phyloP scores from a whole-genome alignment of 2,329 filamentous ascomycete genomes.

The Diaporthe citriasiana region DNA sequence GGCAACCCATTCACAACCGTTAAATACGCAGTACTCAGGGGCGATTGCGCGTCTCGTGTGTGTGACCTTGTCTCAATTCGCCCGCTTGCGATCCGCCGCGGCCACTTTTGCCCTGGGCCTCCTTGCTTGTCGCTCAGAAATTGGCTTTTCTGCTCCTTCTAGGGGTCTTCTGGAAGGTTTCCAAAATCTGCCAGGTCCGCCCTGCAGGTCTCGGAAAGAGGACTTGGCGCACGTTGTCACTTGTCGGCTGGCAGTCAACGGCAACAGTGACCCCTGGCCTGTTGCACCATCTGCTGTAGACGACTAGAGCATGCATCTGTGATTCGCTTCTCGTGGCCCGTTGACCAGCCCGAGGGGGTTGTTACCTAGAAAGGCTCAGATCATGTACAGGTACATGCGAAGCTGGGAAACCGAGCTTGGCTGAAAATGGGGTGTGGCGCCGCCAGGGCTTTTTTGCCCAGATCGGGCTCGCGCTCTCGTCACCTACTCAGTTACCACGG shows the following conservation, averaged over 20 bases:
- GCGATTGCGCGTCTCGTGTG: constrained; percentile 12
- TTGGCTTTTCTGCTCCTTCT: constrained; percentile 18
- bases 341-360: background rate
- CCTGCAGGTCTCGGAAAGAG: constrained; percentile 15
- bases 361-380: background rate
- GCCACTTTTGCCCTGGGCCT: constrained; percentile 16
- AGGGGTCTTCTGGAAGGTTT: constrained; percentile 39
- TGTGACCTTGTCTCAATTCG: constrained; percentile 30
- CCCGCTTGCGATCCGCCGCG: background rate
- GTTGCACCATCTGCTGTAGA: constrained; percentile 14
- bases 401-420: background rate
- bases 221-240: constrained; percentile 32
- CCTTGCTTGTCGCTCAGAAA: constrained; percentile 36
- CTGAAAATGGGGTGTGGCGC: constrained; percentile 5
- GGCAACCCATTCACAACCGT: constrained; percentile 7
- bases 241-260: constrained; percentile 12
- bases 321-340: constrained; percentile 18
- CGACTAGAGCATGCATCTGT: constrained; percentile 1
- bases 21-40: constrained; percentile 11
- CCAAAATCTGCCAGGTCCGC: constrained; percentile 20
- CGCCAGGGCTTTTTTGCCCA: constrained; percentile 5
- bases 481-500: too few species aligned
- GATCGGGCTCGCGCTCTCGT: constrained; percentile 1
- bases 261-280: background rate
- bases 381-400: background rate